Evolutionary conservation across 2,329 filamentous ascomycete genomes (phyloP).

Genomic region (Huntiella abstrusa): DNA sequence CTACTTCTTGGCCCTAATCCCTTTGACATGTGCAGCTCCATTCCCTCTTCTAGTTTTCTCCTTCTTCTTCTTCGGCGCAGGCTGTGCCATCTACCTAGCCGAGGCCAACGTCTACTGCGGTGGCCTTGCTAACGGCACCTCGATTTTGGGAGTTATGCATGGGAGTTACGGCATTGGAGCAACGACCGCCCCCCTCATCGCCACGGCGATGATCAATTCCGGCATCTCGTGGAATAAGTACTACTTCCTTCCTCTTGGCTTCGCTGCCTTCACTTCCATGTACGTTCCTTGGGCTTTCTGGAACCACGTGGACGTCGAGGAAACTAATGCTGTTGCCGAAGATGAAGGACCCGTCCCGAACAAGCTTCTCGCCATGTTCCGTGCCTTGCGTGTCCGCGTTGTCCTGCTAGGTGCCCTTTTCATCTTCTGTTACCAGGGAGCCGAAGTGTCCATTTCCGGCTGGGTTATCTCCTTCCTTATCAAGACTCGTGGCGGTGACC

Average conservation of each 20-base stretch:
- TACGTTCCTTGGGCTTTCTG: slow-evolving; percentile 50
- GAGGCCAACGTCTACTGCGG: slow-evolving; percentile 41
- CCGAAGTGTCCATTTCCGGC: slow-evolving; percentile 66
- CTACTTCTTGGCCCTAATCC: slow-evolving; percentile 41
- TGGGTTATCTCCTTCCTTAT: slow-evolving; percentile 82
- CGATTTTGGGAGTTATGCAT: slow-evolving; percentile 43
- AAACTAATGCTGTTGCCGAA: slow-evolving; percentile 20
- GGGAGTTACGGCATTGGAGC: slow-evolving; percentile 50
- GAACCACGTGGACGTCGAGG: slow-evolving; percentile 21
- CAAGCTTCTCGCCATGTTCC: slow-evolving; percentile 24
- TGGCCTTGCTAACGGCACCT: slow-evolving; percentile 32
- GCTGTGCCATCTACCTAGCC: slow-evolving; percentile 35
- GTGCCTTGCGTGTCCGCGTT: slow-evolving; percentile 31
- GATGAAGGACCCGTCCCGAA: neutral
- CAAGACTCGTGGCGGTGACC: slow-evolving; percentile 48
- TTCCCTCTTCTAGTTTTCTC: slow-evolving; percentile 47
- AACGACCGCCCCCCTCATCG: slow-evolving; percentile 50
- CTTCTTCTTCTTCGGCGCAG: slow-evolving; percentile 51
- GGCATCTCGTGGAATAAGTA: slow-evolving; percentile 46
- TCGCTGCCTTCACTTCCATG: slow-evolving; percentile 36
- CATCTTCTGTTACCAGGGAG: slow-evolving; percentile 73
- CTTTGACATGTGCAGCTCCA: slow-evolving; percentile 48
- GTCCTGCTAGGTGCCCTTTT: slow-evolving; percentile 62
- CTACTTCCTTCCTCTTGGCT: slow-evolving; percentile 46
- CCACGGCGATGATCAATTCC: slow-evolving; percentile 47